Conservation (phyloP, 768 basidiomycete species). For the Multifurca ochricompacta region DNA sequence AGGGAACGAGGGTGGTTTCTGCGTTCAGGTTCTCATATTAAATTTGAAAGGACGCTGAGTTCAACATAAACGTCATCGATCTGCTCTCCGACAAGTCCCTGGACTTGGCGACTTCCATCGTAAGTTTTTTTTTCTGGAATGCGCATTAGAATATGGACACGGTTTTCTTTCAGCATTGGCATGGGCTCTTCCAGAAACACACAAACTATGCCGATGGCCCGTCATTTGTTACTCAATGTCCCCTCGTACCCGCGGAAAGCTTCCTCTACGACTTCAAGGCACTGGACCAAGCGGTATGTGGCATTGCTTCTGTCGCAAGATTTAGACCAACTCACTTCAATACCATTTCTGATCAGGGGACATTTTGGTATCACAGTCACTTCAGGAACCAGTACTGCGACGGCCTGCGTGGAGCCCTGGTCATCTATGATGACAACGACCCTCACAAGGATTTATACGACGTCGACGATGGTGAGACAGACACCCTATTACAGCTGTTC, state of each 20-base stretch:
- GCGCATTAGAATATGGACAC: constrained; percentile 28
- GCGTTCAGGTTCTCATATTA: not conserved
- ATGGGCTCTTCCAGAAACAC: constrained; percentile 16
- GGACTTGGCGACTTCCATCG: not conserved
- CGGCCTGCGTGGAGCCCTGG: constrained; percentile 33
- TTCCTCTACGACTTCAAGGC: constrained; percentile 24
- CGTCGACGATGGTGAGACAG: constrained; percentile 25
- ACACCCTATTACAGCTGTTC: not conserved
- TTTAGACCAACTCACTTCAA: not conserved
- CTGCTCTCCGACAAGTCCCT: too few relatives aligned
- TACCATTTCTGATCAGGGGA: not conserved
- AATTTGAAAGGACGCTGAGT: not conserved
- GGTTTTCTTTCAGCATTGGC: constrained; percentile 19
- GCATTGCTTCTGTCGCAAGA: constrained; percentile 28
- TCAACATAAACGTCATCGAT: not conserved
- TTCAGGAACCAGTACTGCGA: constrained; percentile 35
- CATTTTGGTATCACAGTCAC: constrained; percentile 40
- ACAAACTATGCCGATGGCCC: constrained; percentile 15
- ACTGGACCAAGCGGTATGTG: constrained; percentile 25
- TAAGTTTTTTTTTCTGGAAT: not conserved
- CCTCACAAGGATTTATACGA: constrained; percentile 27
- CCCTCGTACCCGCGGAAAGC: not conserved
- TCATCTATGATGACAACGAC: constrained; percentile 29
- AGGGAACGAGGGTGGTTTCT: not conserved
- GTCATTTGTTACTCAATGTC: constrained; percentile 35